Percentiles rank a stretch among this genome's conserved stretches.
phyloP scores from a whole-genome alignment of 2,329 filamentous ascomycete species.

The Chrysoporthe deuterocubensis region DNA sequence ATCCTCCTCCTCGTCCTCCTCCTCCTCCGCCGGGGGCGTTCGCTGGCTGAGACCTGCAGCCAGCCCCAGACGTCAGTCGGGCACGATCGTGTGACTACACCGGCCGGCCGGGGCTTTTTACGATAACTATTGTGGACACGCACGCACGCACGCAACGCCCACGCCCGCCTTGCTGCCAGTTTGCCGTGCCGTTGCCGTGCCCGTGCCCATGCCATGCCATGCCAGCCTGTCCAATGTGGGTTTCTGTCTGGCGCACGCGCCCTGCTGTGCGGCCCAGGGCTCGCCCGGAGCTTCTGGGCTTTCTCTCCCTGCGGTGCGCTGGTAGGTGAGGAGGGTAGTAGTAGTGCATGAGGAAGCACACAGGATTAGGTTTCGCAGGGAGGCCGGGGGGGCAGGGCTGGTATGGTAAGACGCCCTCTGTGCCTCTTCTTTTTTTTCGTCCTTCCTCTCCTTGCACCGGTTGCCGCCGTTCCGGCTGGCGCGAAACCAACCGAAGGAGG shows the following conservation, averaged over 20 bases:
- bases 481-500: not conserved
- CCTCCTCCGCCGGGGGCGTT: no score
- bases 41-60: constrained; percentile 10
- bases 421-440: no score
- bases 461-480: constrained; percentile 1
- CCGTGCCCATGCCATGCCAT: not conserved
- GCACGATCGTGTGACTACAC: not conserved
- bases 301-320: not conserved
- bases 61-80: constrained; percentile 4
- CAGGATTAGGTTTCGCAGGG: constrained; percentile 1
- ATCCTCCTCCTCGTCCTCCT: no score
- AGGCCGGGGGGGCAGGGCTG: constrained; percentile 2
- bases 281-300: not conserved
- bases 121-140: not conserved
- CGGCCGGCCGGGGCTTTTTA: not conserved
- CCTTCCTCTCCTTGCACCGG: no score
- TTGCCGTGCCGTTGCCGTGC: no score
- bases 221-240: constrained; percentile 11
- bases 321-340: no score
- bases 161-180: no score
- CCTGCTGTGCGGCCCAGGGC: not conserved
- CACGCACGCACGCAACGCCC: not conserved
- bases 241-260: constrained; percentile 7
- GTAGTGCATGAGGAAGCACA: constrained; percentile 1
- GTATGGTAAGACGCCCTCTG: not conserved